These are phyloP conservation scores for Plasmodium yoelii DNA, from an alignment of 169 alveolate genomes.

Conservation along the genomic window DNA sequence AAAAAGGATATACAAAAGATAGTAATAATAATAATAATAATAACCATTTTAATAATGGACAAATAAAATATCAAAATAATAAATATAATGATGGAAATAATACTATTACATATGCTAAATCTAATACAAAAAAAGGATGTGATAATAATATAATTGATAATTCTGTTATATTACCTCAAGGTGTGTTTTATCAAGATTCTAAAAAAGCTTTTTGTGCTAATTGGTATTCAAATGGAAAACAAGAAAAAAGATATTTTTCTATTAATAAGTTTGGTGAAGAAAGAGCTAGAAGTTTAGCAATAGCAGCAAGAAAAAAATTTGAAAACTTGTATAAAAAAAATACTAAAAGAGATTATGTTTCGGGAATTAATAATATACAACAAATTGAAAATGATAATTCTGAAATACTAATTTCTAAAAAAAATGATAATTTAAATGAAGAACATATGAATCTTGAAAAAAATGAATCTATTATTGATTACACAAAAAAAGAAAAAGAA, in stretches of 20 bases:
- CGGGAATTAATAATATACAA: too few relatives aligned
- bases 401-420: too few relatives aligned
- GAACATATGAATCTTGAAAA: too few relatives aligned
- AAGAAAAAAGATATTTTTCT: constrained; percentile 86
- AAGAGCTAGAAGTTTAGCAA: constrained; percentile 85
- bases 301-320: constrained; percentile 82
- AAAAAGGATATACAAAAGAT: background rate
- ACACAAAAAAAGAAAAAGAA: too few relatives aligned
- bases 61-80: background rate
- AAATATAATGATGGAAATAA: constrained; percentile 10
- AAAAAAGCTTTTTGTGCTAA: constrained; percentile 82
- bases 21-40: background rate
- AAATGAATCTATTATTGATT: too few relatives aligned
- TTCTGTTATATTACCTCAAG: constrained; percentile 72
- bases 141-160: constrained; percentile 25
- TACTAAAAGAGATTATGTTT: background rate
- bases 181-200: constrained; percentile 75
- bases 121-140: constrained; percentile 30
- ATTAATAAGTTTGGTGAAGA: constrained; percentile 87
- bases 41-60: too few relatives aligned
- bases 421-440: too few relatives aligned
- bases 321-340: constrained; percentile 61
- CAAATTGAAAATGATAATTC: too few relatives aligned
- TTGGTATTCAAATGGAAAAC: constrained; percentile 88
- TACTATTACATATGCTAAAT: constrained; percentile 32